Conservation (phyloP, 768 basidiomycete species). For the Pilatotrama ljubarskyi region DNA sequence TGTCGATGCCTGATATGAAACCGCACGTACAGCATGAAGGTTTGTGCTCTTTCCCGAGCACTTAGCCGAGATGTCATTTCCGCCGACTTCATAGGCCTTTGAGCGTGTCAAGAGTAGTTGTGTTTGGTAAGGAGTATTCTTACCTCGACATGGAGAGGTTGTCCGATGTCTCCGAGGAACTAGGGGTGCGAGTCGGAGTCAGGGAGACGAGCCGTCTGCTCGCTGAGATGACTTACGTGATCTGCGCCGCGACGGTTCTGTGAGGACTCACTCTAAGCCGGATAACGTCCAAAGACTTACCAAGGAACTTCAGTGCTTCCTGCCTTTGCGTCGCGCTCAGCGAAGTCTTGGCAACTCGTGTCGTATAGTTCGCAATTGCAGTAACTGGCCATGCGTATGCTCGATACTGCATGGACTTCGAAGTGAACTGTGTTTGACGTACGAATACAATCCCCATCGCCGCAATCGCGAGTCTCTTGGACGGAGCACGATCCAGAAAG, state of each 20-base stretch:
- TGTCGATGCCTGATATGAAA: neutral
- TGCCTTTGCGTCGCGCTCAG: conserved; percentile 45
- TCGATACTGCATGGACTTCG: neutral
- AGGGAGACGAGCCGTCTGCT: neutral
- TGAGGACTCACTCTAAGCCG: neutral
- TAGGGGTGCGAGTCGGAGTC: neutral
- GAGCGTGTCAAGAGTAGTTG: too few relatives aligned
- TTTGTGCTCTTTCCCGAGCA: conserved; percentile 29
- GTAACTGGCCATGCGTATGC: conserved; percentile 36
- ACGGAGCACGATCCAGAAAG: conserved; percentile 46
- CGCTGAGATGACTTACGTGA: conserved; percentile 12
- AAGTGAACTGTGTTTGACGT: conserved; percentile 2
- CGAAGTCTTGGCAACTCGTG: conserved; percentile 44
- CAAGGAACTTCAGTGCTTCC: conserved; percentile 56
- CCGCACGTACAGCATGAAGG: conserved; percentile 26
- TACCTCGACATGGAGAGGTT: conserved; percentile 32
- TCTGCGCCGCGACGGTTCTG: neutral
- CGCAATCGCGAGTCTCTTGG: conserved; percentile 47
- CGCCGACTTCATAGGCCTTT: conserved; percentile 29
- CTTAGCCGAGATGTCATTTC: conserved; percentile 30
- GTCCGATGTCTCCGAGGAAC: conserved; percentile 33
- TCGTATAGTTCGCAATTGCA: conserved; percentile 60
- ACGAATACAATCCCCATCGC: conserved; percentile 34
- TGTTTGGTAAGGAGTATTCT: neutral
- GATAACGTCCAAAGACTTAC: conserved; percentile 11